Evolutionary conservation across 345 rosid genomes (phyloP).

Genomic region (Hibiscus mutabilis): DNA sequence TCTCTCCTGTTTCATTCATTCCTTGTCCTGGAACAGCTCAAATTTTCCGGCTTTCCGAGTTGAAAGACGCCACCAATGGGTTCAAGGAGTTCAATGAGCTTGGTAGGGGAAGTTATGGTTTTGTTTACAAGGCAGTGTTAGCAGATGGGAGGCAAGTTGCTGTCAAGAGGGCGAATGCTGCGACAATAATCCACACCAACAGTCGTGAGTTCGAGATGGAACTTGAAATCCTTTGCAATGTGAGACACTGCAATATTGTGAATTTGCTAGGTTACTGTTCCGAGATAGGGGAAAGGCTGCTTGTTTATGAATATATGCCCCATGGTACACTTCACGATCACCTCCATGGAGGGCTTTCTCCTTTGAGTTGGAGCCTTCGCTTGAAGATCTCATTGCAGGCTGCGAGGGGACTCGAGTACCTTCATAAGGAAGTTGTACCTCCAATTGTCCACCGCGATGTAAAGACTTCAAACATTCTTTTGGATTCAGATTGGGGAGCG

Average conservation of each 20-base stretch:
- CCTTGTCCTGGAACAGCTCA: slow-evolving; percentile 59
- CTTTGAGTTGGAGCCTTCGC: slow-evolving; percentile 62
- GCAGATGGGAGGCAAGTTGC: slow-evolving; percentile 84
- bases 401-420: slow-evolving; percentile 79
- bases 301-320: slow-evolving; percentile 87
- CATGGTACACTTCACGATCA: slow-evolving; percentile 84
- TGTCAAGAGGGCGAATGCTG: slow-evolving; percentile 87
- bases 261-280: slow-evolving; percentile 79
- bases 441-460: slow-evolving; percentile 61
- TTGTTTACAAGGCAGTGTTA: slow-evolving; percentile 76
- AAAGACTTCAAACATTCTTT: slow-evolving; percentile 68
- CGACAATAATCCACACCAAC: slow-evolving; percentile 83
- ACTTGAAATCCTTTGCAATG: slow-evolving; percentile 63
- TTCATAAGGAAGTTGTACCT: slow-evolving; percentile 64
- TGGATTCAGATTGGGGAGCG: slow-evolving; percentile 86
- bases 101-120: slow-evolving; percentile 86
- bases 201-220: slow-evolving; percentile 75
- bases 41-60: slow-evolving; percentile 71
- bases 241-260: slow-evolving; percentile 72
- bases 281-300: slow-evolving; percentile 84
- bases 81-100: slow-evolving; percentile 93
- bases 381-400: slow-evolving; percentile 64
- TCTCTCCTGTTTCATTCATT: slow-evolving; percentile 32
- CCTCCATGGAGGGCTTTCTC: slow-evolving; percentile 72
- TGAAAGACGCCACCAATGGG: slow-evolving; percentile 88